These are phyloP conservation scores for Diplodia mutila DNA, from an alignment of 2,329 filamentous ascomycete species.

Conservation along the genomic window DNA sequence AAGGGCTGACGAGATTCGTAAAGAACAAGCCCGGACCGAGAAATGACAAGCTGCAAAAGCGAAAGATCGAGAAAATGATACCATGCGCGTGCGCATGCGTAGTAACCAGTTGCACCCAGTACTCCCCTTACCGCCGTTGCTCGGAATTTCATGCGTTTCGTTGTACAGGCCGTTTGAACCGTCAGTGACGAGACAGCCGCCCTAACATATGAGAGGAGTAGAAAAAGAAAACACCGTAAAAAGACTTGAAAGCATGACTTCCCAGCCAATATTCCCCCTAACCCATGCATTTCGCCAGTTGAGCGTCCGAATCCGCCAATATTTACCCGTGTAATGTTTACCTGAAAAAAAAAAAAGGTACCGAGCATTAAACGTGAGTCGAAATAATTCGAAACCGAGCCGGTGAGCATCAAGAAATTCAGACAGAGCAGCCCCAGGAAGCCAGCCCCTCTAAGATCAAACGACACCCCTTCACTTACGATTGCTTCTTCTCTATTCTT, in stretches of 20 bases:
- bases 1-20: background rate
- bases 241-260: background rate
- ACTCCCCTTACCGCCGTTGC: background rate
- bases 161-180: slow-evolving; percentile 13
- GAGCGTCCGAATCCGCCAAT: background rate
- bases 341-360: background rate
- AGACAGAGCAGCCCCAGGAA: slow-evolving; percentile 4
- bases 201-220: background rate
- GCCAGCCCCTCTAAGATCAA: slow-evolving; percentile 5
- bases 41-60: background rate
- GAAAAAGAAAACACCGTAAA: background rate
- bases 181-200: slow-evolving; percentile 16
- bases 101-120: background rate
- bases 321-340: background rate
- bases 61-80: background rate
- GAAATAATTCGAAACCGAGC: background rate
- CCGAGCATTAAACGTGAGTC: background rate
- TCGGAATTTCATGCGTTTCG: background rate
- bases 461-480: background rate
- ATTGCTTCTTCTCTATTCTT: slow-evolving; percentile 12
- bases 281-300: slow-evolving; percentile 8
- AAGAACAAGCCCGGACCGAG: background rate
- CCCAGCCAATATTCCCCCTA: background rate
- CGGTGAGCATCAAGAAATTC: background rate
- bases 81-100: slow-evolving; percentile 2